Evolutionary conservation across 2,329 filamentous ascomycete genomes (phyloP).

Genomic region (Fusarium redolens): DNA sequence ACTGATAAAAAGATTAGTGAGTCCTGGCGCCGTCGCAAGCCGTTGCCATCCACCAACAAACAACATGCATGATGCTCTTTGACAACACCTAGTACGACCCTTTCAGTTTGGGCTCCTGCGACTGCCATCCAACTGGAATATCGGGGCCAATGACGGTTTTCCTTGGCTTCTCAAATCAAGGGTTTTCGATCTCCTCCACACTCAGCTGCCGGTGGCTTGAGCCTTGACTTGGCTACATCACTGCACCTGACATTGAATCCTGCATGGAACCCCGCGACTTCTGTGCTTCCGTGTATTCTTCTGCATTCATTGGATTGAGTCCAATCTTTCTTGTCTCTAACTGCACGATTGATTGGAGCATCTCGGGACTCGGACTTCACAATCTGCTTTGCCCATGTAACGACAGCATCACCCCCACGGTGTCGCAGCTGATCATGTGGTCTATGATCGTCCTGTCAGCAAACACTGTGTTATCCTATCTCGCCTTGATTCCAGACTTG

Average conservation of each 20-base stretch:
- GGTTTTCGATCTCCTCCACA: neutral
- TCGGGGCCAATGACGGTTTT: neutral
- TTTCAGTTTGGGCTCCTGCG: neutral
- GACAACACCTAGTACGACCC: conserved; percentile 3
- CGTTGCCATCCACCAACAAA: conserved; percentile 26
- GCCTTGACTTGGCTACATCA: conserved; percentile 13
- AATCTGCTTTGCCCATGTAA: conserved; percentile 30
- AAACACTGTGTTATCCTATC: conserved; percentile 34
- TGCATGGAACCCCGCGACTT: conserved; percentile 18
- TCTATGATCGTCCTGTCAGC: conserved; percentile 15
- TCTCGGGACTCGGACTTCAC: conserved; percentile 15
- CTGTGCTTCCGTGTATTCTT: neutral
- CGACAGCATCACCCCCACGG: conserved; percentile 28
- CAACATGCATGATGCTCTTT: neutral
- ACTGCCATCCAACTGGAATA: neutral
- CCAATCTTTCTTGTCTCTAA: neutral
- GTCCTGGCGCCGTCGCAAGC: conserved; percentile 28
- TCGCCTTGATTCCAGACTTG: conserved; percentile 19
- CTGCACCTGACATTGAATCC: conserved; percentile 10
- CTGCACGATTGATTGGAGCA: conserved; percentile 24
- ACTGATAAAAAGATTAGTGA: conserved; percentile 4
- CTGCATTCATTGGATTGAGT: neutral
- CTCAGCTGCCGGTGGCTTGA: conserved; percentile 16
- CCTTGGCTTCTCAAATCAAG: conserved; percentile 1
- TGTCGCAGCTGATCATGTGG: conserved; percentile 32